Conservation (phyloP, 2,329 filamentous ascomycete genomes). For the Beauveria sp. region DNA sequence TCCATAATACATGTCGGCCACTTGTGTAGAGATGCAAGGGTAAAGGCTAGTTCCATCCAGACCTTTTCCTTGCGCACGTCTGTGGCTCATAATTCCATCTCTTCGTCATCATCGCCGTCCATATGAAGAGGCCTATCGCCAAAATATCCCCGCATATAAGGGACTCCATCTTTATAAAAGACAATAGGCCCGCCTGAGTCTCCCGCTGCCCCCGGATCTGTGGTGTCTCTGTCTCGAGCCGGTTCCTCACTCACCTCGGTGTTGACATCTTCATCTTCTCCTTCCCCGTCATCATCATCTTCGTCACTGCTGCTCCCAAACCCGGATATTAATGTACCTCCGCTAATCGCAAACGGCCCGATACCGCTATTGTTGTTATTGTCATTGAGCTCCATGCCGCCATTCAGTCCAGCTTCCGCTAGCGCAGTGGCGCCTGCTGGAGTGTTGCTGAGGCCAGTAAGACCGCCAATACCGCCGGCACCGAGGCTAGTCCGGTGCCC, state of each 20-base stretch:
- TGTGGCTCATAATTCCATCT: constrained; percentile 8
- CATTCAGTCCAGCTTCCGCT: constrained; percentile 73
- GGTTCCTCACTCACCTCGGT: constrained; percentile 52
- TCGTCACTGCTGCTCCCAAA: constrained; percentile 95
- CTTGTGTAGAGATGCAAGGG: background rate
- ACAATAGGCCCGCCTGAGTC: background rate
- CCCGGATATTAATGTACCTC: constrained; percentile 72
- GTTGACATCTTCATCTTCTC: constrained; percentile 67
- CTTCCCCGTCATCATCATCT: constrained; percentile 90
- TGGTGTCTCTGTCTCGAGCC: constrained; percentile 3
- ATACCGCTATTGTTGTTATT: constrained; percentile 58
- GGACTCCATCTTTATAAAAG: background rate
- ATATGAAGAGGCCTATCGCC: background rate
- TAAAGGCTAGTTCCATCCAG: background rate
- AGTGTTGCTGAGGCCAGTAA: constrained; percentile 35
- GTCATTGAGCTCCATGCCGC: constrained; percentile 60
- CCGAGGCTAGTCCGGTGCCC: constrained; percentile 63
- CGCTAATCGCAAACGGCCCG: constrained; percentile 64
- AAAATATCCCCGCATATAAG: constrained; percentile 4
- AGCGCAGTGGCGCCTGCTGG: constrained; percentile 56
- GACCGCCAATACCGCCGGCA: constrained; percentile 36
- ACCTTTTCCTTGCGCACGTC: background rate
- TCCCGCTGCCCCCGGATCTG: background rate
- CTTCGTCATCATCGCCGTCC: constrained; percentile 5
- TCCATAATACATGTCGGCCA: background rate